Evolutionary conservation across 208 protist genomes (phyloP).

Genomic region (Trypanosomatidae sp.): DNA sequence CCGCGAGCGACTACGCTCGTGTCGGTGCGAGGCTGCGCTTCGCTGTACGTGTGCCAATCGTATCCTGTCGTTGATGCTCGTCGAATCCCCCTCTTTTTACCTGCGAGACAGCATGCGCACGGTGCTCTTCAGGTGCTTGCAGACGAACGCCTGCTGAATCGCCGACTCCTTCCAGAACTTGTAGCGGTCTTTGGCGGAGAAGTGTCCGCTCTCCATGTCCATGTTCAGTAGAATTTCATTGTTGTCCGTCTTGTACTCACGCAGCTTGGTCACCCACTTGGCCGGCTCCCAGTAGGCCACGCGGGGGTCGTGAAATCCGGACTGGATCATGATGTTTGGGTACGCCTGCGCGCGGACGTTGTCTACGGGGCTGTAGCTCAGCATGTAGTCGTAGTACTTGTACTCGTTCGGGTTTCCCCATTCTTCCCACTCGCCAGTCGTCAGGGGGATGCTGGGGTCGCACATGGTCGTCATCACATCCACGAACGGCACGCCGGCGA

Average conservation of each 20-base stretch:
- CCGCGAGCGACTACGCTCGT: background rate
- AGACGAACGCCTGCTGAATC: slow-evolving; percentile 89
- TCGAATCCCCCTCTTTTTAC: slow-evolving; percentile 16
- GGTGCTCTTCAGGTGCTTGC: slow-evolving; percentile 81
- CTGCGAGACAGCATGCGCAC: slow-evolving; percentile 46
- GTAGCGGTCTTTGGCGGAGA: slow-evolving; percentile 90
- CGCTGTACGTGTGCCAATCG: background rate
- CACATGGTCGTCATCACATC: slow-evolving; percentile 95
- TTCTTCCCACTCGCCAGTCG: slow-evolving; percentile 92
- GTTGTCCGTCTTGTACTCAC: slow-evolving; percentile 74
- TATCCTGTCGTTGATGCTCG: background rate
- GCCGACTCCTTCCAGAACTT: slow-evolving; percentile 87
- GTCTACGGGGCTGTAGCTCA: slow-evolving; percentile 93
- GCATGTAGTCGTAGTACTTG: slow-evolving; percentile 95
- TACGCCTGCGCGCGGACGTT: slow-evolving; percentile 89
- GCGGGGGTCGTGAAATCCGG: slow-evolving; percentile 86
- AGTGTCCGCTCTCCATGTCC: slow-evolving; percentile 90
- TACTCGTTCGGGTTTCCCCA: slow-evolving; percentile 96
- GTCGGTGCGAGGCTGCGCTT: background rate
- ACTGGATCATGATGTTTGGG: slow-evolving; percentile 82
- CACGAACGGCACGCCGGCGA: slow-evolving; percentile 93
- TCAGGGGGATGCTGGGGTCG: slow-evolving; percentile 91
- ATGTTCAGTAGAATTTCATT: slow-evolving; percentile 89
- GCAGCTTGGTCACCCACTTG: slow-evolving; percentile 90
- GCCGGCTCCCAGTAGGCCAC: slow-evolving; percentile 94